phyloP scores from a whole-genome alignment of 176 grass and related monocot genomes.

The Pharus latifolius region DNA sequence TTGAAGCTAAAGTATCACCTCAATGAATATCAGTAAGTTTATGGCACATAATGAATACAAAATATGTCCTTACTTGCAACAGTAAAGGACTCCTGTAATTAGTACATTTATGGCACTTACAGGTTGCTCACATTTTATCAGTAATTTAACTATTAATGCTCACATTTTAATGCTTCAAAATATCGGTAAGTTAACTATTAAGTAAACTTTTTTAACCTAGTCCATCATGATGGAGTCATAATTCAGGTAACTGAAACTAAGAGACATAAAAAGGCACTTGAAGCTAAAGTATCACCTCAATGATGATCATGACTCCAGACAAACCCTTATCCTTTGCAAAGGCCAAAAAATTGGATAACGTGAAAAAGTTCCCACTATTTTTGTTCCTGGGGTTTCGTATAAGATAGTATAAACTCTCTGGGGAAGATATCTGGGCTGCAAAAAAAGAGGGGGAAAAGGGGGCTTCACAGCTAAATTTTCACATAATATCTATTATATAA shows the following conservation, averaged over 20 bases:
- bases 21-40: slow-evolving; percentile 51
- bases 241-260: neutral
- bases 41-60: neutral
- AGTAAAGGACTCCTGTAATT: neutral
- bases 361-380: slow-evolving; percentile 50
- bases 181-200: neutral
- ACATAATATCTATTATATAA: neutral
- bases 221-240: neutral
- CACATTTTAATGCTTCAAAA: neutral
- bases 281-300: slow-evolving; percentile 41
- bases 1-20: slow-evolving; percentile 38
- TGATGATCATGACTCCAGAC: slow-evolving; percentile 53
- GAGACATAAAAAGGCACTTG: neutral
- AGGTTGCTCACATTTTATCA: too few species aligned
- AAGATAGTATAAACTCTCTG: neutral
- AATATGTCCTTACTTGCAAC: neutral
- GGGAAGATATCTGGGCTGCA: slow-evolving; percentile 66
- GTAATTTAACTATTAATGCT: too few species aligned
- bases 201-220: neutral
- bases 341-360: slow-evolving; percentile 58
- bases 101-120: neutral
- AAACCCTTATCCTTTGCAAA: slow-evolving; percentile 48
- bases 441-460: neutral
- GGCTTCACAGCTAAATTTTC: neutral
- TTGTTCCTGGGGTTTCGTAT: slow-evolving; percentile 49